These are phyloP conservation scores for Hypholoma sublateritium DNA, from an alignment of 768 basidiomycete genomes.

Conservation along the genomic window DNA sequence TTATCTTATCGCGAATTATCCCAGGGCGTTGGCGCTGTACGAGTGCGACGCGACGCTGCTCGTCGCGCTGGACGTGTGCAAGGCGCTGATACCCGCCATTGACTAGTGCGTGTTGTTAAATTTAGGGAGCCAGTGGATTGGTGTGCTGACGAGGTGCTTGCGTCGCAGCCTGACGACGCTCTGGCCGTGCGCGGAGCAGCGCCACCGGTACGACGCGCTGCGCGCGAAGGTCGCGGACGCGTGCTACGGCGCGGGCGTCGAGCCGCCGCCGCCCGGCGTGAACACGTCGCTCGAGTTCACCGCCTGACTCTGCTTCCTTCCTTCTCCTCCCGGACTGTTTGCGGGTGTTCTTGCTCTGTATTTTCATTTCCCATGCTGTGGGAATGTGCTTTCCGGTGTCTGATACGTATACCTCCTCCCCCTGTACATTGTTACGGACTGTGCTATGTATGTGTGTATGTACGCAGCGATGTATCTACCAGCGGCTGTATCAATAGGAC, in stretches of 20 bases:
- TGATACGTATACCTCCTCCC: no score
- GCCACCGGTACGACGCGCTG: conserved; percentile 44
- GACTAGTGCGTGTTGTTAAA: conserved; percentile 43
- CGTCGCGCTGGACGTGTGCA: conserved; percentile 62
- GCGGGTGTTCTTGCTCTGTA: no score
- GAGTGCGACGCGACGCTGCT: conserved; percentile 55
- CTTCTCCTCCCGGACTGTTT: no score
- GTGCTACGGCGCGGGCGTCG: conserved; percentile 47
- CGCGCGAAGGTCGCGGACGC: conserved; percentile 45
- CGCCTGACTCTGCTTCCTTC: not conserved
- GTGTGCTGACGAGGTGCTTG: conserved; percentile 9
- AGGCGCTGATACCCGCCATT: conserved; percentile 56
- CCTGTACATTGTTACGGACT: no score
- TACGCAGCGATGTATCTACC: not conserved
- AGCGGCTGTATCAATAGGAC: conserved; percentile 1
- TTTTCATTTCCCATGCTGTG: no score
- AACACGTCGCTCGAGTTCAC: conserved; percentile 35
- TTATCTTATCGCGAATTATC: no score
- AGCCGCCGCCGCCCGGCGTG: conserved; percentile 36
- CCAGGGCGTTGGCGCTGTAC: conserved; percentile 50
- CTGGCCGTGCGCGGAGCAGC: conserved; percentile 67
- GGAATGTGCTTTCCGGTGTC: no score
- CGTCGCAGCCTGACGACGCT: conserved; percentile 44
- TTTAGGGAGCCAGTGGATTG: not conserved
- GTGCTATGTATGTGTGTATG: not conserved